Evolutionary conservation across 75 land plant species (phyloP), one percentile per base, ranked within the genome.

Genomic region (Pinus tabuliformis): DNA sequence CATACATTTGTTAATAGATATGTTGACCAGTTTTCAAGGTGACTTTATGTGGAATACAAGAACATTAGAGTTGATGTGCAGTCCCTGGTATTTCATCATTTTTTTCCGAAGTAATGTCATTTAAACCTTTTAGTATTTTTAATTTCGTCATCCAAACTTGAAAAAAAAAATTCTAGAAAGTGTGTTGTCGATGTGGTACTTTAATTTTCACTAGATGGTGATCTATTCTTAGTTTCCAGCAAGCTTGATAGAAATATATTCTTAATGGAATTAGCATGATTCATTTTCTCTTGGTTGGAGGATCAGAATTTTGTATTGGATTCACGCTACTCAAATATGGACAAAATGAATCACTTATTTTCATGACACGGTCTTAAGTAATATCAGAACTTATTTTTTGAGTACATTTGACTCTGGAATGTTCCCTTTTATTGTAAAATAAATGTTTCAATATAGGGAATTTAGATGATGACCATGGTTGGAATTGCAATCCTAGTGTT

Each of bases 41-140:
- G 86, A 56, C 85, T 96, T 17, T 83, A 91, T 77, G 97, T 91
- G 39, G 99, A 96, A 72, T 96, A 96, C 79, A 96, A 90, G 87
- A 75, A 86, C 26, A 82, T 74, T 37, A 97, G 99, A 14, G 91
- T 96, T 73, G 95, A 96, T 74, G 91, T 96, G 37, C 99, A 96
- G 80, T 91, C 94, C 81, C 98, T 93, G 97, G 98, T 95, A 85
- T 58, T 9, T 62, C 20, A 18, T 59, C 21, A 4, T 6, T 22
- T 56, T 58, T 61, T 45, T 64, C 26, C 28, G 15, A 65, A 39
- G 74, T 18, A 42, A 39, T 21, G 21, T 6, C 74, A 12, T 63
- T 24, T 74, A 5, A 21, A 52, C n/a, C 12, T 72, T 52, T 42
- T 42, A 42, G 52, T 21, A 45, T 68, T 58, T 72, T 58, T 22